Percentiles rank a stretch among this genome's conserved stretches.
Evolutionary conservation across 768 basidiomycete species (phyloP).

Genomic region (Sporobolomyces pararoseus): DNA sequence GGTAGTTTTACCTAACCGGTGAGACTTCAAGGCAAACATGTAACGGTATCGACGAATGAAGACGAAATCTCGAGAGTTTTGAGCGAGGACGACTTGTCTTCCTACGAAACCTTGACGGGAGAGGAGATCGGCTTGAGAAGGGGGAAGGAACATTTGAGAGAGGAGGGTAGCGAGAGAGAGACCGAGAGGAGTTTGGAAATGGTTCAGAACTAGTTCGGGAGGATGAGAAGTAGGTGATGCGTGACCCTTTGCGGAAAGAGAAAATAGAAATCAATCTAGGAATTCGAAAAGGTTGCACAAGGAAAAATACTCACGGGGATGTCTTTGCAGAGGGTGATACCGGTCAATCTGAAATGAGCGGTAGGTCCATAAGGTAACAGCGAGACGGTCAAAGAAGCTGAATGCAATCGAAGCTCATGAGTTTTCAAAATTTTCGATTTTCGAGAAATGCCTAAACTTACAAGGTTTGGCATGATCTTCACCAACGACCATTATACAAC

Average conservation of each 20-base stretch:
- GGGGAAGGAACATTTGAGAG: conserved; percentile 85
- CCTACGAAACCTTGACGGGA: conserved; percentile 64
- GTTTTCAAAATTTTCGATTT: conserved; percentile 22
- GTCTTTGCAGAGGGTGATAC: conserved; percentile 75
- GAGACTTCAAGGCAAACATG: conserved; percentile 35
- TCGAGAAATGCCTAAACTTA: conserved; percentile 52
- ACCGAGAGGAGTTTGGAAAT: conserved; percentile 88
- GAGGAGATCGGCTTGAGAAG: conserved; percentile 63
- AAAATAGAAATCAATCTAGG: neutral
- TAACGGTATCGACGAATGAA: conserved; percentile 95
- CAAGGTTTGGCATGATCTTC: conserved; percentile 93
- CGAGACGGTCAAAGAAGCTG: conserved; percentile 88
- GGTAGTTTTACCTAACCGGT: conserved; percentile 33
- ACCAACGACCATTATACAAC: conserved; percentile 85
- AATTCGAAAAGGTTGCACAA: neutral
- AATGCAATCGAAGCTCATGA: neutral
- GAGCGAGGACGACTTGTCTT: conserved; percentile 90
- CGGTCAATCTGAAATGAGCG: conserved; percentile 90
- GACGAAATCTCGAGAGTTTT: conserved; percentile 95
- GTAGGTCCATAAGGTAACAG: conserved; percentile 89
- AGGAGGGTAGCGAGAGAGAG: conserved; percentile 91
- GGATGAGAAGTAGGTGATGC: conserved; percentile 86
- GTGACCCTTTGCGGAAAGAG: conserved; percentile 77
- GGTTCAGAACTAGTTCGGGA: conserved; percentile 91
- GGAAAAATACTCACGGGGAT: conserved; percentile 61